Percentiles rank a stretch among this genome's conserved stretches.
These are phyloP conservation scores for Claviceps pusilla DNA, from an alignment of 2,329 filamentous ascomycete genomes.

Conservation along the genomic window DNA sequence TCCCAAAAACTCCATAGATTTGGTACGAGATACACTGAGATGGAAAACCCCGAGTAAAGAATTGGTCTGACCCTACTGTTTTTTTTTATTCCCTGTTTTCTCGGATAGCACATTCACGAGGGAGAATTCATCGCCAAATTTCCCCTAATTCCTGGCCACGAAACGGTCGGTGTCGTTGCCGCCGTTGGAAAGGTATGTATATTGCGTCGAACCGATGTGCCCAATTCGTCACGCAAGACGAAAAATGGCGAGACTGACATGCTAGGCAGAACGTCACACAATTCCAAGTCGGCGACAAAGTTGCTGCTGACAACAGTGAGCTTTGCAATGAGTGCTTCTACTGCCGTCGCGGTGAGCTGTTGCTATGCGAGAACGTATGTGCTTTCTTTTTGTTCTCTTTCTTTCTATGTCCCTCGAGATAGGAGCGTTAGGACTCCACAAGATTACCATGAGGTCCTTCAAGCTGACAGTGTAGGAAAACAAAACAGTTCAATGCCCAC, in stretches of 20 bases:
- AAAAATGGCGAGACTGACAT: neutral
- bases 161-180: conserved; percentile 51
- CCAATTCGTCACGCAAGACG: neutral
- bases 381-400: neutral
- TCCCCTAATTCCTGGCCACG: conserved; percentile 52
- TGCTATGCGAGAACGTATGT: conserved; percentile 48
- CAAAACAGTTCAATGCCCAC: conserved; percentile 42
- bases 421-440: neutral
- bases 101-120: conserved; percentile 42
- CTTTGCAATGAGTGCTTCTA: conserved; percentile 61
- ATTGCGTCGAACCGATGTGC: neutral
- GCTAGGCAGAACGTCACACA: conserved; percentile 35
- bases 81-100: neutral
- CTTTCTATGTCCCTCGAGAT: no score
- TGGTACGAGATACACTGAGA: conserved; percentile 14
- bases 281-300: conserved; percentile 47
- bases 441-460: neutral
- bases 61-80: neutral
- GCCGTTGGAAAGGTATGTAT: conserved; percentile 30
- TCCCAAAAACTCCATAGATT: conserved; percentile 12
- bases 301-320: conserved; percentile 49
- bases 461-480: neutral
- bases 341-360: conserved; percentile 50
- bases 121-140: conserved; percentile 52
- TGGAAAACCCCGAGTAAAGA: neutral